phyloP scores from a whole-genome alignment of 768 basidiomycete species.

The Cantharellus anzutake region DNA sequence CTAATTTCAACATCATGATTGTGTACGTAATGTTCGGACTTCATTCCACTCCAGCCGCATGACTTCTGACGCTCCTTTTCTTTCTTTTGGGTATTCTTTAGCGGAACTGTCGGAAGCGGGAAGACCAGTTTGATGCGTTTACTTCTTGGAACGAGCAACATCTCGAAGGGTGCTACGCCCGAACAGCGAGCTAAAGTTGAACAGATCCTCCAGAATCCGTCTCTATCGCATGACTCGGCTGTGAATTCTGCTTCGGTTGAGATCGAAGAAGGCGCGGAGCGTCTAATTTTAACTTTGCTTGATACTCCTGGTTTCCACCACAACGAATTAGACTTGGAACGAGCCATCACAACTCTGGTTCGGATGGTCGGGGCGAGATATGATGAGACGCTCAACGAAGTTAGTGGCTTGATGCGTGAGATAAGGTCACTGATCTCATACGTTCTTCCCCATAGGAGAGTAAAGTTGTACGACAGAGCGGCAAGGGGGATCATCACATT shows the following conservation, averaged over 20 bases:
- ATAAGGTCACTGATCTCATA: not conserved
- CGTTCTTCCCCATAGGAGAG: constrained; percentile 38
- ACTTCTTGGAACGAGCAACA: constrained; percentile 66
- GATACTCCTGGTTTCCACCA: constrained; percentile 76
- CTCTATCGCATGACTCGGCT: constrained; percentile 28
- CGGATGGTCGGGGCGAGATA: constrained; percentile 68
- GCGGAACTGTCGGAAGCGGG: constrained; percentile 35
- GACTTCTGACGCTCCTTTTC: not conserved
- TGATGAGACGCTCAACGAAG: constrained; percentile 77
- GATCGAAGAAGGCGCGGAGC: constrained; percentile 70
- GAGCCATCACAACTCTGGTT: constrained; percentile 53
- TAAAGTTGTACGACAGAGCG: constrained; percentile 64
- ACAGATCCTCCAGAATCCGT: constrained; percentile 39
- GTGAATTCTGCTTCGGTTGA: constrained; percentile 59
- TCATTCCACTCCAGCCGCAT: not conserved
- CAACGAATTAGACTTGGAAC: constrained; percentile 57
- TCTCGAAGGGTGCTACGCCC: constrained; percentile 54
- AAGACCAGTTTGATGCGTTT: constrained; percentile 70
- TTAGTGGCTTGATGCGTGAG: constrained; percentile 12
- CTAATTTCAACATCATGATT: constrained; percentile 57
- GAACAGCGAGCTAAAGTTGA: constrained; percentile 52
- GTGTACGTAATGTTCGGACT: not conserved
- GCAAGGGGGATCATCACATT: constrained; percentile 74
- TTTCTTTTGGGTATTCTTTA: not conserved
- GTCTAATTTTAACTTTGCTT: constrained; percentile 59